phyloP scores from a whole-genome alignment of 164 flowering plant genomes.

The Hamamelis virginiana region DNA sequence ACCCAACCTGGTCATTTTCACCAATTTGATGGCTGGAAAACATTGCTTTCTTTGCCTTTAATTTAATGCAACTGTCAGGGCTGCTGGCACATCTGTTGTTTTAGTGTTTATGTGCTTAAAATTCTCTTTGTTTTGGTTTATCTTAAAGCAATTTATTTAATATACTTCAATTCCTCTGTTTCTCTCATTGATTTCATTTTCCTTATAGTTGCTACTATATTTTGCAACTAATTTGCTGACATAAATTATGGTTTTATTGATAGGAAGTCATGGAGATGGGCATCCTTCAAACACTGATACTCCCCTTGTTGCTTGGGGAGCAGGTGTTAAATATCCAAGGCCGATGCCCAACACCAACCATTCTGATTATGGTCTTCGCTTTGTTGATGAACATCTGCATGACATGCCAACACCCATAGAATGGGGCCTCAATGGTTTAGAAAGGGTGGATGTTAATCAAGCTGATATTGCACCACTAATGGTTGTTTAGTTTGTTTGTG shows the following conservation, averaged over 20 bases:
- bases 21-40: neutral
- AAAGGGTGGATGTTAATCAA: conserved; percentile 95
- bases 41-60: neutral
- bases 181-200: neutral
- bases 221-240: conserved; percentile 21
- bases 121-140: neutral
- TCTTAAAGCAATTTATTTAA: neutral
- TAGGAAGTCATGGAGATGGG: conserved; percentile 99
- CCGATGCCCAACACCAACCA: conserved; percentile 36
- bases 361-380: conserved; percentile 50
- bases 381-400: conserved; percentile 90
- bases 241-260: conserved; percentile 23
- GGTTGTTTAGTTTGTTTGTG: conserved; percentile 47
- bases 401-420: conserved; percentile 80
- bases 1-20: neutral
- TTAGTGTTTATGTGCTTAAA: neutral
- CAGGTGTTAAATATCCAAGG: conserved; percentile 72
- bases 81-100: neutral
- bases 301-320: conserved; percentile 99
- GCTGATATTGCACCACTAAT: conserved; percentile 97
- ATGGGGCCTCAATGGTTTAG: conserved; percentile 79
- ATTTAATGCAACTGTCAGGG: neutral
- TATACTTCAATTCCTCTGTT: neutral
- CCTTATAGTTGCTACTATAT: neutral
- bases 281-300: conserved; percentile 94